Evolutionary conservation across 164 flowering plant species (phyloP).

Genomic region (Cinnamomum chago): DNA sequence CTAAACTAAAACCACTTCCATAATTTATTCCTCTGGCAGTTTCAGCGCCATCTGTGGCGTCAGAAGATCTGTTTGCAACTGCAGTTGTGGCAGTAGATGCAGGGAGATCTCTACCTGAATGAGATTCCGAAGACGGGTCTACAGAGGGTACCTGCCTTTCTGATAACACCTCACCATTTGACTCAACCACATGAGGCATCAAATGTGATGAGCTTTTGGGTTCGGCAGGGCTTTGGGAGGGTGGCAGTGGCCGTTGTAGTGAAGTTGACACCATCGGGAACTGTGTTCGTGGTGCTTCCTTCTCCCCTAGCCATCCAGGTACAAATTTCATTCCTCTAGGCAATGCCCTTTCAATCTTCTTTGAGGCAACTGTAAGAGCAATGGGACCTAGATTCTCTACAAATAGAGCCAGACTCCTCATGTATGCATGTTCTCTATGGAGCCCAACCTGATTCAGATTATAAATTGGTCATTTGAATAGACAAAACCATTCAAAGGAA

Average conservation of each 20-base stretch:
- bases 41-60: constrained; percentile 19
- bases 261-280: constrained; percentile 1
- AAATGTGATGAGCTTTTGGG: constrained; percentile 9
- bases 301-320: constrained; percentile 67
- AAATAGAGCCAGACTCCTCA: constrained; percentile 79
- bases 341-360: constrained; percentile 52
- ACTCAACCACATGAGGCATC: constrained; percentile 13
- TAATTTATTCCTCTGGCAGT: constrained; percentile 17
- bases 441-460: constrained; percentile 61
- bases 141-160: constrained; percentile 20
- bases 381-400: constrained; percentile 80
- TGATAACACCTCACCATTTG: constrained; percentile 16
- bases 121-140: constrained; percentile 13
- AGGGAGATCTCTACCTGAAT: constrained; percentile 11
- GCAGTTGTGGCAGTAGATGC: constrained; percentile 15
- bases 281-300: constrained; percentile 19
- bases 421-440: constrained; percentile 58
- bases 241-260: neutral
- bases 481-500: neutral
- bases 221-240: constrained; percentile 15
- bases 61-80: constrained; percentile 13
- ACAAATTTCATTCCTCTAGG: constrained; percentile 57
- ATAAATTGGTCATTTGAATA: neutral
- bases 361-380: constrained; percentile 72
- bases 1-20: constrained; percentile 20